Evolutionary conservation across 176 grass and related monocot species (phyloP).

Genomic region (Zoysia japonica): DNA sequence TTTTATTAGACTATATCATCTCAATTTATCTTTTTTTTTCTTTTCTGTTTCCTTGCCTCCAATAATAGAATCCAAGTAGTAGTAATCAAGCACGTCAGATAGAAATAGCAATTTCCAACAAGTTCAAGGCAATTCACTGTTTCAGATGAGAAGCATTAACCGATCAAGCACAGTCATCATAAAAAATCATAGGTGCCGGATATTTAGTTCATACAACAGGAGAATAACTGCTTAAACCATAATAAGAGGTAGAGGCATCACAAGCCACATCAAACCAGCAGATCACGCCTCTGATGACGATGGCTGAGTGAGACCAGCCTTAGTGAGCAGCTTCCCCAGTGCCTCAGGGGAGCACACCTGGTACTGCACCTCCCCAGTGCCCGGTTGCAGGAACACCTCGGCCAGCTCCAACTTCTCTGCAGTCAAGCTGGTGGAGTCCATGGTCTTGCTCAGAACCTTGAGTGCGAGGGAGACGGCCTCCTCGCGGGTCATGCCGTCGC

Average conservation of each 20-base stretch:
- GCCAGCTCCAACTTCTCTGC: slow-evolving; percentile 89
- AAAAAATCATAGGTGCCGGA: slow-evolving; percentile 39
- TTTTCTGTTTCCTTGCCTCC: background rate
- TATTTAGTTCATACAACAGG: slow-evolving; percentile 46
- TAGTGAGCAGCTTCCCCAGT: slow-evolving; percentile 63
- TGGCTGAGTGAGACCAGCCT: slow-evolving; percentile 71
- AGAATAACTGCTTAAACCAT: slow-evolving; percentile 40
- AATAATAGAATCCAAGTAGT: background rate
- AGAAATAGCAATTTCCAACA: slow-evolving; percentile 9
- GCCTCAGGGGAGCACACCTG: slow-evolving; percentile 74
- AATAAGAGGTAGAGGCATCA: slow-evolving; percentile 46
- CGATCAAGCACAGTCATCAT: slow-evolving; percentile 22
- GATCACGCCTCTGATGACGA: slow-evolving; percentile 41
- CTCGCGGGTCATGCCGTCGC: slow-evolving; percentile 75
- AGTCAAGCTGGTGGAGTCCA: slow-evolving; percentile 88
- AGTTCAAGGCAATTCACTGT: slow-evolving; percentile 30
- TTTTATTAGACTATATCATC: background rate
- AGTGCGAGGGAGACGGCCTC: slow-evolving; percentile 78
- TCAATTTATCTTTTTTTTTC: background rate
- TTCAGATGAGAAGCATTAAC: slow-evolving; percentile 40
- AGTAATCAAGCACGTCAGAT: slow-evolving; percentile 14
- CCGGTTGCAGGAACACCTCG: slow-evolving; percentile 65
- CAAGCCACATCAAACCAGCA: slow-evolving; percentile 40
- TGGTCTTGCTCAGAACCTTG: slow-evolving; percentile 93
- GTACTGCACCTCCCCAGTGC: slow-evolving; percentile 72